Evolutionary conservation across 345 rosid genomes (phyloP).

Genomic region (Boechera retrofracta): DNA sequence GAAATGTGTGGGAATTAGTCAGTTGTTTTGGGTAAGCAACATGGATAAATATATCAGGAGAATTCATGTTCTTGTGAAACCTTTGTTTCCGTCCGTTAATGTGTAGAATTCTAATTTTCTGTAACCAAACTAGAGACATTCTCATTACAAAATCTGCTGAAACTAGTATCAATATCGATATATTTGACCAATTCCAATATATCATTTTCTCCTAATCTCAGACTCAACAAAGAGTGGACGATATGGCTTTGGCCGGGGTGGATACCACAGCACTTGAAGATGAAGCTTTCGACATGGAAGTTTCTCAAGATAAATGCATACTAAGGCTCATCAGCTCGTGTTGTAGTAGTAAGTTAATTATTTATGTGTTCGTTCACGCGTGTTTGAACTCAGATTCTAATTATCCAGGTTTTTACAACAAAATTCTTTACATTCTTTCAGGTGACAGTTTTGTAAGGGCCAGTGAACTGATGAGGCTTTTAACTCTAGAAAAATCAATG

Average conservation of each 20-base stretch:
- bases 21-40: constrained; percentile 15
- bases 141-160: constrained; percentile 1
- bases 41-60: constrained; percentile 1
- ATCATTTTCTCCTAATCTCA: constrained; percentile 44
- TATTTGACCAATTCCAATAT: neutral
- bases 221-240: constrained; percentile 74
- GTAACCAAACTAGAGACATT: constrained; percentile 20
- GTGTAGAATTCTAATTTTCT: constrained; percentile 19
- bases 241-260: constrained; percentile 54
- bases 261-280: constrained; percentile 70
- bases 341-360: constrained; percentile 70
- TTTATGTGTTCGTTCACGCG: neutral
- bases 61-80: neutral
- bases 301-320: constrained; percentile 93
- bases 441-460: constrained; percentile 91
- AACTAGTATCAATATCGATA: neutral
- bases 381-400: neutral
- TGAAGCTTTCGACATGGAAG: constrained; percentile 75
- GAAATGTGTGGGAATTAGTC: neutral
- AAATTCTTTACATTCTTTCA: constrained; percentile 36
- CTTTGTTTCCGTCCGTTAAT: neutral
- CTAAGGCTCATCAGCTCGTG: constrained; percentile 89
- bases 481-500: constrained; percentile 77
- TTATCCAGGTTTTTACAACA: neutral
- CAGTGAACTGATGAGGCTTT: constrained; percentile 74